Evolutionary conservation across 176 grass and related monocot species (phyloP).

Genomic region (Triticum monococcum): DNA sequence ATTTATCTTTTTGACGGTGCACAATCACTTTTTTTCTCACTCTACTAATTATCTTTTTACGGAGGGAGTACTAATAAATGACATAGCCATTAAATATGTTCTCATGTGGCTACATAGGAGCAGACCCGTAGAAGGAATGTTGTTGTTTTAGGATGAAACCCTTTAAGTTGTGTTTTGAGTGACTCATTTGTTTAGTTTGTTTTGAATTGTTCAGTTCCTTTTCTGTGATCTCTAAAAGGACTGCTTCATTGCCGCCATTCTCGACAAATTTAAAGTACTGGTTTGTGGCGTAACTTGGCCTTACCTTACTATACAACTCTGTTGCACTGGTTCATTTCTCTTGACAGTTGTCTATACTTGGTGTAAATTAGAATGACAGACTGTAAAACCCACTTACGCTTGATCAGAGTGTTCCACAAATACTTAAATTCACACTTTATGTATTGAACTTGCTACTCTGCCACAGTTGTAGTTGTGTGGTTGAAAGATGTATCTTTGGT

Average conservation of each 20-base stretch:
- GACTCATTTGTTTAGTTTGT: not conserved
- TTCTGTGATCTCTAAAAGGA: not conserved
- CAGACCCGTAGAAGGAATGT: not conserved
- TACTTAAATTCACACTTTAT: not conserved
- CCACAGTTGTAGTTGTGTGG: not conserved
- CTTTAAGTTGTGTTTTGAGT: not conserved
- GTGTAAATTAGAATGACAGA: not conserved
- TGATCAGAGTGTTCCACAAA: not conserved
- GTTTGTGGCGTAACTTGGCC: not conserved
- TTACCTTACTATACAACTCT: too few species aligned
- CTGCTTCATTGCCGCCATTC: not conserved
- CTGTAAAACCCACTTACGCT: not conserved
- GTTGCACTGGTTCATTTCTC: not conserved
- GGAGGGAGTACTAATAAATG: not conserved
- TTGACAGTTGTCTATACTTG: not conserved
- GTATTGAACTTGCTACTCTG: not conserved
- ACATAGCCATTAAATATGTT: not conserved
- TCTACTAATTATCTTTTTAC: not conserved
- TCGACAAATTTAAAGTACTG: not conserved
- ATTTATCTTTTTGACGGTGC: not conserved
- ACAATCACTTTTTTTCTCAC: slow-evolving; percentile 6
- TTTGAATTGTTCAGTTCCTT: not conserved
- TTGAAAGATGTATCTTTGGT: not conserved
- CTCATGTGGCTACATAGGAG: not conserved
- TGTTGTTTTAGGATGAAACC: not conserved